phyloP scores from a whole-genome alignment of 1,139 yeast species.

The Nakaseomyces glabratus region DNA sequence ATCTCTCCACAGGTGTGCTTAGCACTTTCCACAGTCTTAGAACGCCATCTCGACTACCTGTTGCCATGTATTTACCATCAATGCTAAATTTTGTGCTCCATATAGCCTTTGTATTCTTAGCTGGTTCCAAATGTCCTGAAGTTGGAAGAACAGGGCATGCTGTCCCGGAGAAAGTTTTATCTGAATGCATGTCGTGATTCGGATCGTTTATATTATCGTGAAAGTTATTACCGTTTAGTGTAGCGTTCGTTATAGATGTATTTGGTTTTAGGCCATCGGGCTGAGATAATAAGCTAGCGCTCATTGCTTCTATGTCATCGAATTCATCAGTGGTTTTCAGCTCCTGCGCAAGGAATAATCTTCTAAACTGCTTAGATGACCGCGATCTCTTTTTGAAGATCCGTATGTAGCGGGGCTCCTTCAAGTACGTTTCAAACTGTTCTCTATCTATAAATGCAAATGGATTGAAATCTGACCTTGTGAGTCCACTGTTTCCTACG shows the following conservation, averaged over 20 bases:
- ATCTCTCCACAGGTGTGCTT: conserved; percentile 54
- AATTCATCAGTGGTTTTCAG: conserved; percentile 32
- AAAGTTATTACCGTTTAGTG: conserved; percentile 5
- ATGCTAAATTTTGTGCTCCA: conserved; percentile 66
- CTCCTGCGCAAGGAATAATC: conserved; percentile 77
- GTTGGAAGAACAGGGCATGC: conserved; percentile 5
- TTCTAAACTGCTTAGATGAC: conserved; percentile 41
- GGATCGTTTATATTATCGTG: conserved; percentile 2
- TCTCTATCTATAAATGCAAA: conserved; percentile 23
- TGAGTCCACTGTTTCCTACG: background rate
- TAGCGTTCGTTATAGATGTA: conserved; percentile 1
- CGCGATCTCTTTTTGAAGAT: conserved; percentile 37
- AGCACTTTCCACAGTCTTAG: conserved; percentile 76
- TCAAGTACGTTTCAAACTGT: conserved; percentile 34
- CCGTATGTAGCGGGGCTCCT: conserved; percentile 48
- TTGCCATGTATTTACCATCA: conserved; percentile 77
- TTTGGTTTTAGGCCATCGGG: conserved; percentile 3
- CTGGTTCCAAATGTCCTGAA: background rate
- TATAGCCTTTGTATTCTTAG: conserved; percentile 38
- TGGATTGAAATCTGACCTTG: conserved; percentile 7
- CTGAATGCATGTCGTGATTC: background rate
- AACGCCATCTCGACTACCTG: conserved; percentile 67
- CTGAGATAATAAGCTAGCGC: conserved; percentile 7
- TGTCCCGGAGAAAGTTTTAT: conserved; percentile 2
- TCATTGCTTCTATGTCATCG: conserved; percentile 7